Base-by-base conservation (phyloP, 2,329 filamentous ascomycete species). In the Magnaporthales sp. region DNA sequence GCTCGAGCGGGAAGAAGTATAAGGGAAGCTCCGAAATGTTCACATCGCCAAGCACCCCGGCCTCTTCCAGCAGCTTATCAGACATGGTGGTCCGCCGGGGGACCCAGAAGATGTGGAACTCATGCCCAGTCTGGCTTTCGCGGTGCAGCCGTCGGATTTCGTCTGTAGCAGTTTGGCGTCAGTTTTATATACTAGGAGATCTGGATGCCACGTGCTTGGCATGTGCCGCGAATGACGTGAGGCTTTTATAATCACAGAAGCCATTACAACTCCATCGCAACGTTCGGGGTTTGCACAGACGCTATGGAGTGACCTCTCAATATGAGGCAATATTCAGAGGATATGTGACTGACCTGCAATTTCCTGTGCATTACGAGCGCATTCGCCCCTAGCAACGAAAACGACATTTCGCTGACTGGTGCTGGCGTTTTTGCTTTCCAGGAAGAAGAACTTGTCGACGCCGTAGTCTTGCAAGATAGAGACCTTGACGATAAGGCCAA, bases 61-160 rank as follows among this genome's bases (percentile, higher is more conserved):
- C 90, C 74, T 97, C 93, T 77, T 99, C 95, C 54, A 99, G 83
- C 63, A 98, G 86, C 75, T 93, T 89, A 76, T 98, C 93, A 71
- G 92, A 95, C 66, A 98, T 90, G 66, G 96, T 82, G 4, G 95
- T 98, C 69, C 95, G 90, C 67, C 95, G 88, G 6, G 96, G 94
- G 58, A 96, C 91, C 91, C 95, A 98, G 75, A 97, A 94, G 72
- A 99, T 90, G 69, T 93, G 94, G 75, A 98, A 97, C 73, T 99
- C 94, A 84, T 99, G 95, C 71, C 93, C 91, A 62, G 89, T 91
- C 73, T 92, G 90, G 75, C 91, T 93, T 77, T 95, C 92, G 74
- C 90, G 90, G 73, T 94, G 92, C 67, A 98, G 83, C 68, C 91
- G 89, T 77, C 93, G 94, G 72, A 98, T 93, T 81, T 98, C 93